A percentile compares a stretch with the other conserved stretches of the same genome.
phyloP scores from a whole-genome alignment of 2,329 filamentous ascomycete genomes.

The Epichloe brachyelytri region DNA sequence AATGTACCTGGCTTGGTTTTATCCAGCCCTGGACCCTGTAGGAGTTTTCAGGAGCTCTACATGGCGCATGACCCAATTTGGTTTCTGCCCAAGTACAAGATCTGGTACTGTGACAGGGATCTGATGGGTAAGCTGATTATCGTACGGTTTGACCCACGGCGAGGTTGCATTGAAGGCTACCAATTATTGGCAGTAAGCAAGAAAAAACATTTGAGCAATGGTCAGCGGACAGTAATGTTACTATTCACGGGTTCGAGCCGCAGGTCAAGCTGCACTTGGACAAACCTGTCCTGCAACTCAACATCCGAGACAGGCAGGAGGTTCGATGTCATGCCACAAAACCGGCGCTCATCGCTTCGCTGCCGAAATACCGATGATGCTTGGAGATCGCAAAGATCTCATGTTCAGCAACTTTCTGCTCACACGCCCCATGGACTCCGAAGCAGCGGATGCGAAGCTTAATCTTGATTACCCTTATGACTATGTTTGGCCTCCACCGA shows the following conservation, averaged over 20 bases:
- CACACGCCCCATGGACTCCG: slow-evolving; percentile 34
- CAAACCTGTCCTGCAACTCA: slow-evolving; percentile 53
- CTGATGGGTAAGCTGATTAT: slow-evolving; percentile 65
- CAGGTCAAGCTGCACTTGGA: slow-evolving; percentile 59
- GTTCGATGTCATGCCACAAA: slow-evolving; percentile 9
- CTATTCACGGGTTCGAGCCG: slow-evolving; percentile 63
- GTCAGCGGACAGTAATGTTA: slow-evolving; percentile 50
- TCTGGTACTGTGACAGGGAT: slow-evolving; percentile 74
- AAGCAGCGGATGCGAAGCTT: slow-evolving; percentile 20
- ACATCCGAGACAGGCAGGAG: slow-evolving; percentile 12
- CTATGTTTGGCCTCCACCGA: slow-evolving; percentile 63
- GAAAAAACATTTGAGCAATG: slow-evolving; percentile 45
- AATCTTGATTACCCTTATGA: slow-evolving; percentile 29
- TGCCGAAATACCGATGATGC: slow-evolving; percentile 39
- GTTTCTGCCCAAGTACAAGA: slow-evolving; percentile 67
- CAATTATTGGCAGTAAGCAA: slow-evolving; percentile 55
- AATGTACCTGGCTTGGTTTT: slow-evolving; percentile 48
- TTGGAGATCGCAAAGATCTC: slow-evolving; percentile 30
- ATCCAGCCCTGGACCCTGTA: slow-evolving; percentile 41
- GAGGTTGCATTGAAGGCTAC: slow-evolving; percentile 70
- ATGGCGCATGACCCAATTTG: slow-evolving; percentile 64
- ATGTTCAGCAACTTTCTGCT: slow-evolving; percentile 58
- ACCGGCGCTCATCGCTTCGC: slow-evolving; percentile 27
- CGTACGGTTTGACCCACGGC: slow-evolving; percentile 59
- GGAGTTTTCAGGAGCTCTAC: slow-evolving; percentile 59